A percentile compares a stretch with the other conserved stretches of the same genome.
phyloP scores from a whole-genome alignment of 2,329 filamentous ascomycete genomes.

The Xylaria sp. region DNA sequence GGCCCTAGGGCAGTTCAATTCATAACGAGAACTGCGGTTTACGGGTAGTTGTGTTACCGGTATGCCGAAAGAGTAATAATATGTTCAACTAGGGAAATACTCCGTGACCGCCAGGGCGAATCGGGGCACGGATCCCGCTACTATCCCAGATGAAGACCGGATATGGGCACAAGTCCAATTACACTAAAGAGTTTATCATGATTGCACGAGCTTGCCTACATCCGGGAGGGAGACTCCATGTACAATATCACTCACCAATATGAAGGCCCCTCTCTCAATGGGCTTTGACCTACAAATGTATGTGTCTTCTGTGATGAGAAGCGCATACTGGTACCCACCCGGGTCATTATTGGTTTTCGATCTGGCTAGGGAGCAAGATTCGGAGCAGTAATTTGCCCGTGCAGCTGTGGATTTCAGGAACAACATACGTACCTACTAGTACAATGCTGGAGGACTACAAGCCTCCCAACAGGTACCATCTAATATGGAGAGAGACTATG shows the following conservation, averaged over 20 bases:
- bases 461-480: conserved; percentile 28
- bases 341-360: conserved; percentile 23
- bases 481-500: conserved; percentile 17
- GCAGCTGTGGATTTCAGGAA: conserved; percentile 35
- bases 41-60: not conserved
- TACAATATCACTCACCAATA: conserved; percentile 25
- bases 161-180: conserved; percentile 26
- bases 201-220: conserved; percentile 19
- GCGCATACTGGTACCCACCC: conserved; percentile 32
- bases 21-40: not conserved
- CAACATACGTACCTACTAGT: conserved; percentile 5
- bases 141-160: conserved; percentile 15
- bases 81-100: conserved; percentile 13
- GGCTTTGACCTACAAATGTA: conserved; percentile 27
- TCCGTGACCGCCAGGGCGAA: conserved; percentile 20
- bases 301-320: conserved; percentile 30
- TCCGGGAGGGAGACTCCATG: conserved; percentile 19
- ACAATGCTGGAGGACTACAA: conserved; percentile 29
- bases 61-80: conserved; percentile 3
- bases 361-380: conserved; percentile 33
- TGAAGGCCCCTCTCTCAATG: conserved; percentile 20
- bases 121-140: conserved; percentile 23
- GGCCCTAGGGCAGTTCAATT: conserved; percentile 2
- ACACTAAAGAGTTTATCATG: conserved; percentile 25
- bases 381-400: conserved; percentile 32